These are phyloP conservation scores for Prunus davidiana DNA, from an alignment of 306 rosid species.

Conservation along the genomic window DNA sequence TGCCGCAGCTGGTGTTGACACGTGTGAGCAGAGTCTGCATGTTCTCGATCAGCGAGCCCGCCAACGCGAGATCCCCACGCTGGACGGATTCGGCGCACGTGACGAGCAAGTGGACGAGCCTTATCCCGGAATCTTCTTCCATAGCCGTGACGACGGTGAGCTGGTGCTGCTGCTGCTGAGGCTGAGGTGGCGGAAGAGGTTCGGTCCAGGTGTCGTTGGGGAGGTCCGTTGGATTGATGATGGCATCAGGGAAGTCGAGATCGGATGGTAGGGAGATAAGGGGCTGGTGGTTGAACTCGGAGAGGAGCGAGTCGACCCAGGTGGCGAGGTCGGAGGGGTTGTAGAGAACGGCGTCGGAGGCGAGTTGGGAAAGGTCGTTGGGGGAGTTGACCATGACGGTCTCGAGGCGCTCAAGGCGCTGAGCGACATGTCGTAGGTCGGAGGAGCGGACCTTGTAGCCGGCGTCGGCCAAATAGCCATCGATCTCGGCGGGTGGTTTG, in stretches of 20 bases:
- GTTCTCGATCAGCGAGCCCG: slow-evolving; percentile 69
- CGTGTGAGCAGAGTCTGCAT: slow-evolving; percentile 59
- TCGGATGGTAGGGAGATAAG: slow-evolving; percentile 41
- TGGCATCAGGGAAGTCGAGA: slow-evolving; percentile 39
- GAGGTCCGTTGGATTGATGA: slow-evolving; percentile 10
- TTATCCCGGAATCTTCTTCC: slow-evolving; percentile 87
- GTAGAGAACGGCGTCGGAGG: slow-evolving; percentile 58
- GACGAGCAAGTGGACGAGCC: slow-evolving; percentile 71
- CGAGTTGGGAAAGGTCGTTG: slow-evolving; percentile 52
- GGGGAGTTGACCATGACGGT: slow-evolving; percentile 59
- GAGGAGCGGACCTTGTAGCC: slow-evolving; percentile 78
- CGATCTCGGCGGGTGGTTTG: slow-evolving; percentile 45
- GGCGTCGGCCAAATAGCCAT: slow-evolving; percentile 59
- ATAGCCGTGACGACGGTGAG: slow-evolving; percentile 36
- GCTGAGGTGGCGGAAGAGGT: neutral
- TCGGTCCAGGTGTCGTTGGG: slow-evolving; percentile 25
- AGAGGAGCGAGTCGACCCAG: slow-evolving; percentile 81
- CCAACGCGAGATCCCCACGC: slow-evolving; percentile 62
- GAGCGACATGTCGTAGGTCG: slow-evolving; percentile 69
- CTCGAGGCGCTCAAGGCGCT: slow-evolving; percentile 60
- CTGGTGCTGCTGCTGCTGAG: slow-evolving; percentile 36
- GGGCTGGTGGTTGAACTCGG: slow-evolving; percentile 44
- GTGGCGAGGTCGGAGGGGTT: slow-evolving; percentile 70
- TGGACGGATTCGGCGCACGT: slow-evolving; percentile 83
- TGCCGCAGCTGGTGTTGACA: slow-evolving; percentile 66